Evolutionary conservation across 306 rosid genomes (phyloP), one percentile per base, ranked within the genome.

Genomic region (Prunus salicina): DNA sequence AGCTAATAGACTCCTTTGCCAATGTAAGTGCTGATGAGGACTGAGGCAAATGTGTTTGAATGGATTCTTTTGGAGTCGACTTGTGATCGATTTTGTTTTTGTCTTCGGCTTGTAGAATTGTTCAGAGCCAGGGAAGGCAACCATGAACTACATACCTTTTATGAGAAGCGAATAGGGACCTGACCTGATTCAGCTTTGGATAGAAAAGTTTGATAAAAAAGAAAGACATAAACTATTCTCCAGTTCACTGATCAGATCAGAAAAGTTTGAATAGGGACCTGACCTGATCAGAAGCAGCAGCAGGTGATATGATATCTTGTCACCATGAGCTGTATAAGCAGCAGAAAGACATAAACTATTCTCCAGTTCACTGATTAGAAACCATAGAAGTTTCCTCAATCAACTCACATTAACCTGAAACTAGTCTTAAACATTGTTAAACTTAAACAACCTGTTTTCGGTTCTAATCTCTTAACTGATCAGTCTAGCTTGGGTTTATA

Each of bases 51-150:
- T 34, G 55, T 27, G 73, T 65, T 11, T 28, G 62, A 47, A 43
- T 66, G 32, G 74, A 79, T 64, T 12, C 67, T 56, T 24, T 62
- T 5, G 34, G 75, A 73, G 66, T 66, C 79, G 5, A 72, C 47
- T 47, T 24, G 57, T 47, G 9, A 6, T 32, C 43, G 43, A 38
- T 38, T 38, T 38, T 6, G 43, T 1, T 38, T 38, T 7, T 38
- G 43, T 38, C 5, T 38, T 7, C 9, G 9, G 43, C 9, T 38
- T 6, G 4, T 67, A 12, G 8, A 25, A 4, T 47, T 49, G 13
- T 25, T 68, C 2, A 46, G 71, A 38, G 30, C 30, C 71, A 38
- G 57, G 57, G 57, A 68, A 67, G 12, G 12, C 43, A 38, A 38
- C 57, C 45, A 27, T 69, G 60, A 69, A 47, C 45, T 19, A 18